A percentile compares a stretch with the other conserved stretches of the same genome.
Evolutionary conservation across 352 stramenopile genomes (phyloP).

Genomic region (Phytopythium sindhum): DNA sequence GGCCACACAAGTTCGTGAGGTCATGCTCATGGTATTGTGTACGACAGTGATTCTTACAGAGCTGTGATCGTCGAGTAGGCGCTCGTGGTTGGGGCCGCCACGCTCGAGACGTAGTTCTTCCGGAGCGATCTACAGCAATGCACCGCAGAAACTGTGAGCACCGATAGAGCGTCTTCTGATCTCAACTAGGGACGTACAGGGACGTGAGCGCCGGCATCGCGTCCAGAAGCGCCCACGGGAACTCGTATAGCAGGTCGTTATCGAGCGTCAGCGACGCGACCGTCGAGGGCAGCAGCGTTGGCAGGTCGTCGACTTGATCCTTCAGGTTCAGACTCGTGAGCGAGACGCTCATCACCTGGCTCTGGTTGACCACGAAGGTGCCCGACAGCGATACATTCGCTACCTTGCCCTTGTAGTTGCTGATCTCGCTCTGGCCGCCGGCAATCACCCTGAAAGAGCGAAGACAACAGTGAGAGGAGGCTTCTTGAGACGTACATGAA

Average conservation of each 20-base stretch:
- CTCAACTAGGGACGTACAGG: too few species aligned
- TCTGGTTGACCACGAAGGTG: conserved; percentile 22
- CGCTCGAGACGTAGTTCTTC: background rate
- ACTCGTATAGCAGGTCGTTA: conserved; percentile 22
- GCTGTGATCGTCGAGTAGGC: background rate
- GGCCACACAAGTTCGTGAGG: background rate
- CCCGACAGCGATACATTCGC: conserved; percentile 19
- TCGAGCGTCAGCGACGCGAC: conserved; percentile 17
- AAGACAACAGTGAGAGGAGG: background rate
- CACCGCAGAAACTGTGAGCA: too few species aligned
- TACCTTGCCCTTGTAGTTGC: conserved; percentile 22
- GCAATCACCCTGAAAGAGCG: background rate
- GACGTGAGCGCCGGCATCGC: conserved; percentile 8
- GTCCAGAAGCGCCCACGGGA: conserved; percentile 11
- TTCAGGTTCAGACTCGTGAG: conserved; percentile 27
- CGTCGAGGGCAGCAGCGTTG: conserved; percentile 14
- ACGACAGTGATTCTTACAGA: background rate
- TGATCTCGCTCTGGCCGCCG: background rate
- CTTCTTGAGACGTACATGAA: background rate
- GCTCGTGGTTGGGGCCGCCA: background rate
- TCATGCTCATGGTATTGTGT: too few species aligned
- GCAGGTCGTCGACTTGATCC: conserved; percentile 11
- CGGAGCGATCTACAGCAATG: background rate
- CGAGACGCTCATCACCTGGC: conserved; percentile 20
- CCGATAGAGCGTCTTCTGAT: background rate